Evolutionary conservation across 2,329 filamentous ascomycete species (phyloP), one percentile per base, ranked within the genome.

Genomic region (Trichoderma koningii): DNA sequence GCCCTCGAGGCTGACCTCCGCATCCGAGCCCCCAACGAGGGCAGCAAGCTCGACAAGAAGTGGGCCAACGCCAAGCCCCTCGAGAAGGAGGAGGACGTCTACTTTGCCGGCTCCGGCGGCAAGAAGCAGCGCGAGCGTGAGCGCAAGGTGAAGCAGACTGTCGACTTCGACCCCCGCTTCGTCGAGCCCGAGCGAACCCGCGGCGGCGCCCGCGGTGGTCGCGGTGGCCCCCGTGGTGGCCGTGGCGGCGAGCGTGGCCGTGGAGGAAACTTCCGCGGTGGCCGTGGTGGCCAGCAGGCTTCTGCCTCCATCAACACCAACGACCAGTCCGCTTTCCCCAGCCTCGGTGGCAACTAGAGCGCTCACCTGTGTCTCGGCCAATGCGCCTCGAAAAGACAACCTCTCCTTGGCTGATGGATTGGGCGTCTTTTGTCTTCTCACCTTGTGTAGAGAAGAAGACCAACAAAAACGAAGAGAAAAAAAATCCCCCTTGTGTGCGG

Each of bases 21-120:
- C 74, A 85, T 92, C 76, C 94, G 95, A 82, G 88, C 93, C 83
- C 83, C 94, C 79, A 97, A 98, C 84, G 93, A 97, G 84, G 93
- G 93, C 75, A 86, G 83, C 83, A 92, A 92, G 83, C 77, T 82
- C 74, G 88, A 93, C 84, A 94, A 95, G 87, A 95, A 97, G 86
- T 97, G 93, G 91, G 91, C 90, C 74, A 84, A 85, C 74, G 93
- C 92, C 77, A 96, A 93, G 84, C 76, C 84, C 66, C 81, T 90
- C 65, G 76, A 80, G 76, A 89, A 89, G 78, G 82, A 87, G 21
- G 85, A 87, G 21, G 85, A 86, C 63, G 88, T 92, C 73, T 97
- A 91, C 86, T 89, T 97, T 76, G 81, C 89, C 74, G 88, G 85
- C 72, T 79, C 84, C 70, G 84, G 82, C 68, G 89, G 89, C 81